A percentile compares a stretch with the other conserved stretches of the same genome.
Evolutionary conservation across 2,329 filamentous ascomycete species (phyloP).

Genomic region (Leptoxyphium fumago): DNA sequence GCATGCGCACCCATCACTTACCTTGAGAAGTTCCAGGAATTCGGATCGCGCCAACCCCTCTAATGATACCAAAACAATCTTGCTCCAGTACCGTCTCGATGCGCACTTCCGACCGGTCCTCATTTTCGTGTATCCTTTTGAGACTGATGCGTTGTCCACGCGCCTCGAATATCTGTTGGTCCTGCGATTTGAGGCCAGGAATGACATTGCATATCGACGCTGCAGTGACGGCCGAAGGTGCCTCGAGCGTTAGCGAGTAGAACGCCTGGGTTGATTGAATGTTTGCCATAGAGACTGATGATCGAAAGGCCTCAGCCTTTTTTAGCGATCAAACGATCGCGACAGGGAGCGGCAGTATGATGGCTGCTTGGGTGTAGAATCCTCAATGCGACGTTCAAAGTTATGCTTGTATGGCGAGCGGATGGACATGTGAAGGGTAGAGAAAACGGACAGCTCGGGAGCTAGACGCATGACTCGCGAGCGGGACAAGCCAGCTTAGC

Average conservation of each 20-base stretch:
- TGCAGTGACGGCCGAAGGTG: slow-evolving; percentile 75
- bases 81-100: slow-evolving; percentile 77
- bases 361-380: not conserved
- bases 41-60: slow-evolving; percentile 74
- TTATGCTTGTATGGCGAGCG: not conserved
- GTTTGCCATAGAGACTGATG: slow-evolving; percentile 61
- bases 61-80: slow-evolving; percentile 91
- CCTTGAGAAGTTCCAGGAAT: slow-evolving; percentile 91
- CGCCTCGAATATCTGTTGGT: slow-evolving; percentile 92
- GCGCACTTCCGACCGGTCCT: slow-evolving; percentile 52
- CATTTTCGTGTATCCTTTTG: slow-evolving; percentile 52
- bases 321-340: not conserved
- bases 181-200: slow-evolving; percentile 62
- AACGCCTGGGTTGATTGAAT: slow-evolving; percentile 91
- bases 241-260: slow-evolving; percentile 92
- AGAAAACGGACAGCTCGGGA: not conserved
- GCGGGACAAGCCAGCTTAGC: not conserved
- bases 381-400: not conserved
- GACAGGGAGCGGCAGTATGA: not conserved
- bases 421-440: not conserved
- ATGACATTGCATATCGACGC: slow-evolving; percentile 84
- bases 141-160: slow-evolving; percentile 82
- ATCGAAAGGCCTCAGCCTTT: slow-evolving; percentile 2
- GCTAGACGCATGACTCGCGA: not conserved
- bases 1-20: slow-evolving; percentile 33